Base-by-base conservation (phyloP, 2,329 filamentous ascomycete species). In the Teratosphaeria gauchensis region DNA sequence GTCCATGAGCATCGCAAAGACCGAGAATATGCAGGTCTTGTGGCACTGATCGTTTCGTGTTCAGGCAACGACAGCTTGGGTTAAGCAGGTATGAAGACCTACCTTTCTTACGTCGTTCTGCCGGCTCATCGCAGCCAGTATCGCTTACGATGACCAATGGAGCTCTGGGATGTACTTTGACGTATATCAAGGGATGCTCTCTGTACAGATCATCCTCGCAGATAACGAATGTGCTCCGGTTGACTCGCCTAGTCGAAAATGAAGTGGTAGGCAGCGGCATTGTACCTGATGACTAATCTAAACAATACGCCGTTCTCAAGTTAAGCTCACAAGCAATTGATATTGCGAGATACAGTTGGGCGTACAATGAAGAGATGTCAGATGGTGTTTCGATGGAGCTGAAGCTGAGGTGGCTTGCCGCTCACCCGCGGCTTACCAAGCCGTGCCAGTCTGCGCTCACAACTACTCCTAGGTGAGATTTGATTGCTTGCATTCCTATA, bases 141-240 rank as follows among this genome's bases (percentile, higher is more conserved):
- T 80, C 77, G 14, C 74, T 73, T 1, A 79, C 63, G 1, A 79
- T 64, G 12, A 79, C 55, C 28, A 74, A 59, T 0, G 69, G 61
- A 0, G 55, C 57, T 8, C 52, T 63, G 4, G 69, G 68, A 59
- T 73, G 75, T 2, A 77, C 46, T 61, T 79, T 79, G 54, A 71
- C 73, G 61, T 78, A 80, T n/a, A 80, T 77, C 59, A 76, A 69
- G 2, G 77, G 78, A 38, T 72, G 69, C 61, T 79, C 77, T 54
- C 62, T 61, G 61, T 71, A 79, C 31, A 65, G 66, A 64, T 80
- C 77, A 58, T 76, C 70, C 63, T 80, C 77, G 16, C 71, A 64
- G 24, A 80, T 69, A 8, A 75, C 65, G 60, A 78, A 79, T 0
- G 77, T 79, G 1, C 77, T 71, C 2, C 38, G 6, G 60, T 78